Conservation (phyloP, 1,139 yeast species). For the Pneumocystis murina region DNA sequence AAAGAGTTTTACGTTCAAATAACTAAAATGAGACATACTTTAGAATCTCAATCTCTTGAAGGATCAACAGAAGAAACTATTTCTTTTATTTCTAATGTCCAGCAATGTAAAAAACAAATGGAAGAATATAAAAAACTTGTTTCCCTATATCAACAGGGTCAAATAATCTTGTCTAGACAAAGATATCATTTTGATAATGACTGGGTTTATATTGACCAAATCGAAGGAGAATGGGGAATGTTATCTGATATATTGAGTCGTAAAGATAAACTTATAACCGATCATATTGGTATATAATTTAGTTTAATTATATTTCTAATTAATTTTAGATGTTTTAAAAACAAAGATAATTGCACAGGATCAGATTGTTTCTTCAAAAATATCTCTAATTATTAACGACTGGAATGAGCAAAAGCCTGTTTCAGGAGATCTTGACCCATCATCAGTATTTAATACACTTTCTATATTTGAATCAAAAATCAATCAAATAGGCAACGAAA, state of each 20-base stretch:
- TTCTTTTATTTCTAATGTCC: slow-evolving; percentile 25
- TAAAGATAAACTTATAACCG: slow-evolving; percentile 21
- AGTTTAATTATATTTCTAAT: not conserved
- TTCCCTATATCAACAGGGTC: slow-evolving; percentile 28
- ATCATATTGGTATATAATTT: slow-evolving; percentile 12
- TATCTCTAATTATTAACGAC: slow-evolving; percentile 25
- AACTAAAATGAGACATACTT: slow-evolving; percentile 19
- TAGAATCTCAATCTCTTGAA: slow-evolving; percentile 27
- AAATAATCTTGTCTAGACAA: slow-evolving; percentile 31
- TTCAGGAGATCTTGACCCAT: slow-evolving; percentile 33
- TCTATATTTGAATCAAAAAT: slow-evolving; percentile 30
- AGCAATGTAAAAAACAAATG: slow-evolving; percentile 19
- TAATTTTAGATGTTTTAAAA: slow-evolving; percentile 11
- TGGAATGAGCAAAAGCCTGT: slow-evolving; percentile 44
- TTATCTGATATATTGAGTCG: slow-evolving; percentile 31
- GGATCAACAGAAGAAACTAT: slow-evolving; percentile 28
- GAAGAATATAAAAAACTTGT: slow-evolving; percentile 24
- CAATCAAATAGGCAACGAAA: slow-evolving; percentile 17
- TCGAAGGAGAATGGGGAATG: slow-evolving; percentile 37
- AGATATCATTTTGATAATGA: slow-evolving; percentile 37
- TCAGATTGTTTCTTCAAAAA: slow-evolving; percentile 31
- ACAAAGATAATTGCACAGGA: slow-evolving; percentile 14
- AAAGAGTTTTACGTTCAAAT: slow-evolving; percentile 22
- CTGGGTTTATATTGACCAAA: slow-evolving; percentile 53
- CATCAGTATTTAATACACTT: slow-evolving; percentile 37